Base-by-base conservation (phyloP, 176 grass and related monocot genomes). In the Rhynchospora breviuscula region DNA sequence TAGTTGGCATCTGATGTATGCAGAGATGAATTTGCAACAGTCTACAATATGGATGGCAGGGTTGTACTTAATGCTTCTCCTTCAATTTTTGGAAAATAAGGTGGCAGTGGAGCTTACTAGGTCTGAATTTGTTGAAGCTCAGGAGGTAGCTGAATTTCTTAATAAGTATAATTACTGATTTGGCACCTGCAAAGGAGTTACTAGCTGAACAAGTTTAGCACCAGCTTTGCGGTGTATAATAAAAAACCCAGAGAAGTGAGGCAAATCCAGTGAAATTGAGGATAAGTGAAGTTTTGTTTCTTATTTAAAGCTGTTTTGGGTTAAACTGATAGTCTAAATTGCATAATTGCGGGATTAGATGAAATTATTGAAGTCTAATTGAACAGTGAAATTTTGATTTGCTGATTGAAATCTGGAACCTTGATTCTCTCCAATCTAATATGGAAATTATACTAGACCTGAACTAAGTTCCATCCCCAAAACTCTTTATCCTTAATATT, bases 111-210 rank as follows among this genome's bases (percentile, higher is more conserved):
- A 97, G 88, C 90, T 97, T 80, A 97, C 94, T 29, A 87, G 94
- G 68, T 97, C 91, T 85, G 94, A 94, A 64, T 97, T 97, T 86
- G 91, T 94, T 89, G 91, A 97, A 90, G 94, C 94, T 80, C 91
- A 94, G 81, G 94, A 93, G 94, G 94, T 97, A 91, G 56, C 62
- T 81, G 51, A 47, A 61, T 73, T 66, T 43, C 46, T 25, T 11
- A 18, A 18, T 23, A 81, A 85, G 12, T 80, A 81, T 74, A 48
- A 84, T 10, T 73, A 66, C 33, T 49, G 81, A 59, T 17, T 71
- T 6, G 14, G 1, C 26, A 61, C 54, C 64, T 53, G 18, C 45
- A 53, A 75, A 75, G n/a, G 11, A 75, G 45, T 52, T 71, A 21
- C 71, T 75, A 25, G 47, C 47, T 75, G 26, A 75, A 53, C 51